Percentiles rank a stretch among this genome's conserved stretches.
Evolutionary conservation across 768 basidiomycete species (phyloP).

Genomic region (Postia placenta): DNA sequence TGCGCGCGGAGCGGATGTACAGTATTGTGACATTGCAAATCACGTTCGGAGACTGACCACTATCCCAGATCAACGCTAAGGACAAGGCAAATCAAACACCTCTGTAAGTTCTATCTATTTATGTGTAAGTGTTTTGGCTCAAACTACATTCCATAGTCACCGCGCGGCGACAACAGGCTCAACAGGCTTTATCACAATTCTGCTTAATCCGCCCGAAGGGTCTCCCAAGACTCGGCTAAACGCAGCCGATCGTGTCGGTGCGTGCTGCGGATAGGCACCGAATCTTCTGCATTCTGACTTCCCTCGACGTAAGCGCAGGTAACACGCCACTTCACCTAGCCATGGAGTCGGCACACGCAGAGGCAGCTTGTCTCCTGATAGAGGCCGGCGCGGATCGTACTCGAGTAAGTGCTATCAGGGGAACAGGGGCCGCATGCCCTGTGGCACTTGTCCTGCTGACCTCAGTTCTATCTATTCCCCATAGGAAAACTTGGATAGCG

Average conservation of each 20-base stretch:
- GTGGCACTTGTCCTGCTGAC: background rate
- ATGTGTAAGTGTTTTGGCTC: background rate
- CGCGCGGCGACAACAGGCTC: slow-evolving; percentile 96
- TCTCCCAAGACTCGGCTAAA: slow-evolving; percentile 79
- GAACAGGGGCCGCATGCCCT: background rate
- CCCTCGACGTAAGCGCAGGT: slow-evolving; percentile 37
- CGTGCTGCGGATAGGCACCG: background rate
- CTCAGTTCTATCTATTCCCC: slow-evolving; percentile 8
- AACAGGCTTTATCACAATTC: slow-evolving; percentile 77
- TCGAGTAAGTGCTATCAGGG: slow-evolving; percentile 48
- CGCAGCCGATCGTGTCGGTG: slow-evolving; percentile 75
- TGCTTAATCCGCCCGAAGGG: slow-evolving; percentile 79
- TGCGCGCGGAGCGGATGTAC: slow-evolving; percentile 84
- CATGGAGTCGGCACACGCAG: slow-evolving; percentile 93
- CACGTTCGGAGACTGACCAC: no score
- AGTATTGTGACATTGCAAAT: slow-evolving; percentile 26
- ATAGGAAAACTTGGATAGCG: slow-evolving; percentile 78
- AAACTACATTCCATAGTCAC: slow-evolving; percentile 50
- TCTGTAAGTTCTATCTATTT: slow-evolving; percentile 44
- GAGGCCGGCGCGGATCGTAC: slow-evolving; percentile 93
- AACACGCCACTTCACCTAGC: slow-evolving; percentile 97
- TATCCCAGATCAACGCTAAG: slow-evolving; percentile 89
- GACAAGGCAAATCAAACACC: slow-evolving; percentile 93
- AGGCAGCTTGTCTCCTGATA: slow-evolving; percentile 85
- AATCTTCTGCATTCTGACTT: background rate